Evolutionary conservation across 805 yeast species (phyloP).

Genomic region (Suhomyces sp.): DNA sequence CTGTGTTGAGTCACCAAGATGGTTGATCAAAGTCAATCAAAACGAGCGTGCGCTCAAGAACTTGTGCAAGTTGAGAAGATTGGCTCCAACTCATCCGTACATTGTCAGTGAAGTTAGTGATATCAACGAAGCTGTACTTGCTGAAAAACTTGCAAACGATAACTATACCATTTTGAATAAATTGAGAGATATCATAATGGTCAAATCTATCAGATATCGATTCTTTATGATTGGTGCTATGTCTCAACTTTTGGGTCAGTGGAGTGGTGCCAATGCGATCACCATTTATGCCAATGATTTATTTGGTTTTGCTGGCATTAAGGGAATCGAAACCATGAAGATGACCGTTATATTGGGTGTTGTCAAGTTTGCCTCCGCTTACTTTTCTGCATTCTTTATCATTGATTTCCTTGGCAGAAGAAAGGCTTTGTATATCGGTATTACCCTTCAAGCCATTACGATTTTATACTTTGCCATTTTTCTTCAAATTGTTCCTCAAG

Average conservation of each 20-base stretch:
- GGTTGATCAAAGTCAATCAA: slow-evolving; percentile 44
- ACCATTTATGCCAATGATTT: slow-evolving; percentile 55
- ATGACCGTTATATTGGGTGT: slow-evolving; percentile 55
- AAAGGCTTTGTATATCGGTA: slow-evolving; percentile 48
- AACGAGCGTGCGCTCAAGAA: slow-evolving; percentile 39
- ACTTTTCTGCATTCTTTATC: slow-evolving; percentile 50
- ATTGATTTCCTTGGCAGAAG: slow-evolving; percentile 55
- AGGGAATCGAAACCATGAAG: slow-evolving; percentile 39
- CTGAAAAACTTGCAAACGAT: slow-evolving; percentile 27
- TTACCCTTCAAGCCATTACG: slow-evolving; percentile 41
- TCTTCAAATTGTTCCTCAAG: slow-evolving; percentile 44
- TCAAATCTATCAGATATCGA: slow-evolving; percentile 45
- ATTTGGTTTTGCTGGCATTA: slow-evolving; percentile 46
- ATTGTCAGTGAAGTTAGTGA: slow-evolving; percentile 50
- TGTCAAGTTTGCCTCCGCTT: slow-evolving; percentile 50
- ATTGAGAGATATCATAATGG: slow-evolving; percentile 32
- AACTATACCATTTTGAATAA: slow-evolving; percentile 14
- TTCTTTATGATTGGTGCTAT: slow-evolving; percentile 38
- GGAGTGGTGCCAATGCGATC: slow-evolving; percentile 58
- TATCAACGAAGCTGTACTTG: slow-evolving; percentile 45
- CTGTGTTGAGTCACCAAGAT: slow-evolving; percentile 51
- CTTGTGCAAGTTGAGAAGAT: slow-evolving; percentile 42
- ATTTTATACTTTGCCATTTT: slow-evolving; percentile 48
- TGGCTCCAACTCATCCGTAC: slow-evolving; percentile 48
- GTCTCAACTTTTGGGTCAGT: slow-evolving; percentile 51